Conservation (phyloP, 2,329 filamentous ascomycete genomes). For the Monilinia aucupariae region DNA sequence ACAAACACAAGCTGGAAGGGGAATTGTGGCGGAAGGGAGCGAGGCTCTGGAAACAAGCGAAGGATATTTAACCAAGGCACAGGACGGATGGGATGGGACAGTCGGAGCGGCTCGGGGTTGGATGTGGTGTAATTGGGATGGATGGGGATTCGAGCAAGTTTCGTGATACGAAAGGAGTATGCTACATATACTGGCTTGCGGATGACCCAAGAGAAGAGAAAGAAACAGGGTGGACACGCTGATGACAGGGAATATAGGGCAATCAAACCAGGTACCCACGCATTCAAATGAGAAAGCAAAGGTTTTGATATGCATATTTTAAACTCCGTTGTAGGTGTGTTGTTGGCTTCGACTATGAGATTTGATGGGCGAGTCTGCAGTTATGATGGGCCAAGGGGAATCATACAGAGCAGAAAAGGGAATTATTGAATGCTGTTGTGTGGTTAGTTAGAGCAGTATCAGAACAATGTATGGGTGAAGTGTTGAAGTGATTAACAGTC, state of each 20-base stretch:
- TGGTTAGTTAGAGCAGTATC: background rate
- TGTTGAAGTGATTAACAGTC: background rate
- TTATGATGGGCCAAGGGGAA: constrained; percentile 4
- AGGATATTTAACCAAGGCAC: constrained; percentile 7
- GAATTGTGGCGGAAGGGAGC: background rate
- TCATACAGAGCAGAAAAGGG: background rate
- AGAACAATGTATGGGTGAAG: background rate
- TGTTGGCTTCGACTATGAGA: constrained; percentile 10
- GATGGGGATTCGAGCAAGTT: background rate
- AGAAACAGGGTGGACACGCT: constrained; percentile 10
- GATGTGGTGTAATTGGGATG: background rate
- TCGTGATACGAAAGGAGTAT: background rate
- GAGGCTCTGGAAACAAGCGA: background rate
- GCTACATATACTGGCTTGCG: background rate
- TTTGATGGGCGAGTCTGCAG: background rate
- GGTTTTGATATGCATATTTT: constrained; percentile 1
- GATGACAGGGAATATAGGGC: constrained; percentile 14
- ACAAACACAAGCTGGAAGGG: constrained; percentile 11
- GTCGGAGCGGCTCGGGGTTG: constrained; percentile 3
- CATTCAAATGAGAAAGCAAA: background rate
- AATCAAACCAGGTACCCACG: constrained; percentile 9
- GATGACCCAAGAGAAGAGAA: constrained; percentile 13
- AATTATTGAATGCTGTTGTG: background rate
- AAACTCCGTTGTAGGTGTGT: background rate
- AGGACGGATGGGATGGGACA: constrained; percentile 5